Conservation (phyloP, 2,329 filamentous ascomycete species). For the Colletotrichum melonis region DNA sequence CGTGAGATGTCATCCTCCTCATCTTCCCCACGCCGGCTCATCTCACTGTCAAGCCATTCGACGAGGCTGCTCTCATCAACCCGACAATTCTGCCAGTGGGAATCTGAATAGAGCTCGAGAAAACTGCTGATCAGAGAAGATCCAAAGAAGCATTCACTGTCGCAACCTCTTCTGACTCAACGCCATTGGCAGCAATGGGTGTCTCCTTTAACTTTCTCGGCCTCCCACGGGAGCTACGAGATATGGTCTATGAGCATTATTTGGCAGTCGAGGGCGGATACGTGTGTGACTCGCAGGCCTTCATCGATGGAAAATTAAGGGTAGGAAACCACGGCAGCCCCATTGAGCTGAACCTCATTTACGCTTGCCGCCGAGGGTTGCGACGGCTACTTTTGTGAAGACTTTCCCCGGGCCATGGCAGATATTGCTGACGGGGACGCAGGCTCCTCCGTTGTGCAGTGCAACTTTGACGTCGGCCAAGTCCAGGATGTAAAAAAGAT, state of each 20-base stretch:
- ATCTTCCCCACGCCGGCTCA: too few species aligned
- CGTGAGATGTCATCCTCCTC: too few species aligned
- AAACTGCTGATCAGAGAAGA: too few species aligned
- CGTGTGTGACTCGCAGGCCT: not conserved
- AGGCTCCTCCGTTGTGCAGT: not conserved
- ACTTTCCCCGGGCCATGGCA: not conserved
- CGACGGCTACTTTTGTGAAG: not conserved
- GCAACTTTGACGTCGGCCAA: constrained; percentile 21
- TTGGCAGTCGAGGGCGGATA: not conserved
- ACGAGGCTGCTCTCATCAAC: too few species aligned
- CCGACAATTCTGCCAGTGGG: too few species aligned
- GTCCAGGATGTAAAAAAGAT: not conserved
- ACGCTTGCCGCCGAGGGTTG: not conserved
- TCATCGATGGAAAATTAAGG: not conserved
- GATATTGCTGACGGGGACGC: not conserved
- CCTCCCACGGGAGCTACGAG: not conserved
- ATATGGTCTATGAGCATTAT: not conserved
- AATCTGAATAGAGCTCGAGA: too few species aligned
- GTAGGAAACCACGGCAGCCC: not conserved
- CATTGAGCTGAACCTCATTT: not conserved
- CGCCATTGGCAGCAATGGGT: not conserved
- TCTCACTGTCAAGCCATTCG: too few species aligned
- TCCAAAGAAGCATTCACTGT: too few species aligned
- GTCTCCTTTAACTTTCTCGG: not conserved
- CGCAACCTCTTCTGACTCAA: not conserved